Percentiles rank a stretch among this genome's conserved stretches.
Conservation (phyloP, 208 protist genomes). For the Leishmania tarentolae region DNA sequence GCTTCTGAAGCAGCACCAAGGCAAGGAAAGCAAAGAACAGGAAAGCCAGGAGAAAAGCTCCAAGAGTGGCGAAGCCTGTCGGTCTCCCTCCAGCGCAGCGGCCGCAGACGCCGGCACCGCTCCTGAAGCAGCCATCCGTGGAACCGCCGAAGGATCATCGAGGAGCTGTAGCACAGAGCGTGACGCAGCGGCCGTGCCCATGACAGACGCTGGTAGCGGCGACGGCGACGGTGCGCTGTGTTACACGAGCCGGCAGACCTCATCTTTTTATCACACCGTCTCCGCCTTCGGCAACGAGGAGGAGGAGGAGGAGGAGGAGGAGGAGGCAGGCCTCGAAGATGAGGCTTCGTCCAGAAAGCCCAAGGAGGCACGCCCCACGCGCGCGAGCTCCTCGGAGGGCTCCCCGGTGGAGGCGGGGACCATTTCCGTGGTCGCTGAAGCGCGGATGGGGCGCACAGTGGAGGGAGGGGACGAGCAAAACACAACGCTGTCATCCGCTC, state of each 20-base stretch:
- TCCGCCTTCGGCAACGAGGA: constrained; percentile 25
- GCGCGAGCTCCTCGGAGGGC: not conserved
- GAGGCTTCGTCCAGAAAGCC: not conserved
- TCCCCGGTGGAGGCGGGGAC: not conserved
- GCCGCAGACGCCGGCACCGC: not conserved
- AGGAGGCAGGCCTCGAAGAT: not conserved
- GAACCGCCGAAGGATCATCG: not conserved
- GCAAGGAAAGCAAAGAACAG: not conserved
- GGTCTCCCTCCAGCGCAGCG: not conserved
- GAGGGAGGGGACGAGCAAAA: constrained; percentile 12
- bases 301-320: constrained; percentile 31
- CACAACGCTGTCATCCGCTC: constrained; percentile 10
- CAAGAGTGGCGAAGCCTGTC: not conserved
- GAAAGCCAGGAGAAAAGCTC: not conserved
- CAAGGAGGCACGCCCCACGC: not conserved
- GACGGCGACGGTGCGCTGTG: not conserved
- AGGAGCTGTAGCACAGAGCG: not conserved
- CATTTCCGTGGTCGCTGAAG: not conserved
- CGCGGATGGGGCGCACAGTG: not conserved
- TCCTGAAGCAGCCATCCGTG: not conserved
- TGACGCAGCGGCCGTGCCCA: not conserved
- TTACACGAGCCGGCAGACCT: constrained; percentile 20
- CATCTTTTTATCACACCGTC: constrained; percentile 36
- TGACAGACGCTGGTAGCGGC: not conserved
- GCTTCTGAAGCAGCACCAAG: constrained; percentile 10